A percentile compares a stretch with the other conserved stretches of the same genome.
Conservation (phyloP, 2,329 filamentous ascomycete genomes). For the Penicillium hordei region DNA sequence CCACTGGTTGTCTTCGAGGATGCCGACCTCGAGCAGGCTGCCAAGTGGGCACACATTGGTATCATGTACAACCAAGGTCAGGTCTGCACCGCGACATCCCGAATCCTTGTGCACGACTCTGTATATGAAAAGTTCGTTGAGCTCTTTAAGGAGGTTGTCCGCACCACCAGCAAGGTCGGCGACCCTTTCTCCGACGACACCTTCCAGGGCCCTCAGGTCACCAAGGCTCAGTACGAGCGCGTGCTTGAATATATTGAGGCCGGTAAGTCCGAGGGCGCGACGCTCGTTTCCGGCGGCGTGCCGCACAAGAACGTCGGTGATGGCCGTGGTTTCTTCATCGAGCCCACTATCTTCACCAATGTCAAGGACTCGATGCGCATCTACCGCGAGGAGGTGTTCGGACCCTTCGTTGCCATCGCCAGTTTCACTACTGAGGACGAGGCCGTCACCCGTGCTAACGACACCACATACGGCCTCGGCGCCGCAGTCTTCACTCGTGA, state of each 20-base stretch:
- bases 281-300: constrained; percentile 62
- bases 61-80: constrained; percentile 64
- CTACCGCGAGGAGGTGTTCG: constrained; percentile 63
- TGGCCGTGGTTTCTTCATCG: constrained; percentile 65
- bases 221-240: constrained; percentile 43
- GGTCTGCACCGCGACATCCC: constrained; percentile 64
- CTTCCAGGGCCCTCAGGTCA: constrained; percentile 40
- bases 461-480: constrained; percentile 46
- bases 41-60: constrained; percentile 45
- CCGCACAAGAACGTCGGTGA: constrained; percentile 53
- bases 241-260: constrained; percentile 68
- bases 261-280: constrained; percentile 71
- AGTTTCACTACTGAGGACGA: constrained; percentile 62
- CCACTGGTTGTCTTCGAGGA: constrained; percentile 47
- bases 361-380: constrained; percentile 60
- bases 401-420: constrained; percentile 59
- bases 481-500: constrained; percentile 50
- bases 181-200: constrained; percentile 39
- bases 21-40: constrained; percentile 47
- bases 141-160: constrained; percentile 34
- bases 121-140: constrained; percentile 36
- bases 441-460: constrained; percentile 58
- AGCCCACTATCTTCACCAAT: constrained; percentile 59
- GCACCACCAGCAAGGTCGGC: constrained; percentile 37
- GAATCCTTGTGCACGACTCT: constrained; percentile 61